Evolutionary conservation across 192 early-diverging fungal genomes (phyloP).

Genomic region (Coemansia sp.): DNA sequence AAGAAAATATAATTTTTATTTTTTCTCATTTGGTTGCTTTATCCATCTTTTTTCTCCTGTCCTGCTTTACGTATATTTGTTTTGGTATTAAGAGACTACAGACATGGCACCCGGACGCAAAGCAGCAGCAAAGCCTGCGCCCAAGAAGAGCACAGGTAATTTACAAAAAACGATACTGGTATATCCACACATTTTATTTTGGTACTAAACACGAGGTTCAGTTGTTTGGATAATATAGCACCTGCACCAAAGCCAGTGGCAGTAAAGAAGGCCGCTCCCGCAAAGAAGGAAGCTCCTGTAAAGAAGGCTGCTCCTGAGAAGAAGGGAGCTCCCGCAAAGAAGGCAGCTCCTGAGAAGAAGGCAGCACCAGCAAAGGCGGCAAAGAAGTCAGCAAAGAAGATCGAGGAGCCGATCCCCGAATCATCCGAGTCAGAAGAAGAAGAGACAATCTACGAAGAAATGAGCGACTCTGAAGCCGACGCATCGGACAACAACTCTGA

Average conservation of each 20-base stretch:
- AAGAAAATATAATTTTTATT: background rate
- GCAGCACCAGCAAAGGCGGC: background rate
- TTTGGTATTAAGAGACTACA: background rate
- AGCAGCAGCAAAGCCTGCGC: constrained; percentile 20
- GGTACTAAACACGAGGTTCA: background rate
- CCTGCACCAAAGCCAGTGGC: background rate
- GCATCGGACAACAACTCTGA: constrained; percentile 25
- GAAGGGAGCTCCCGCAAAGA: background rate
- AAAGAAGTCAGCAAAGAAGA: constrained; percentile 19
- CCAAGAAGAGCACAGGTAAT: constrained; percentile 18
- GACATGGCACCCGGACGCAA: constrained; percentile 5
- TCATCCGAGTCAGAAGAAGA: constrained; percentile 25
- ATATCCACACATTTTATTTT: background rate
- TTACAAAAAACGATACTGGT: background rate
- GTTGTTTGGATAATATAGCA: background rate
- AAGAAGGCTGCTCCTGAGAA: constrained; percentile 6
- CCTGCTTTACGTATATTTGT: background rate
- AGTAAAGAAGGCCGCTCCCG: background rate
- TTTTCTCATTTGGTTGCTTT: background rate
- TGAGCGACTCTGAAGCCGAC: constrained; percentile 42
- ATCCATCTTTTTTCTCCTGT: background rate
- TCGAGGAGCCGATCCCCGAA: constrained; percentile 8
- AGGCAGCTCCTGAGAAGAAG: background rate
- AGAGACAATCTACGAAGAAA: constrained; percentile 44
- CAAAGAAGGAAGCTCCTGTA: background rate